phyloP scores from a whole-genome alignment of 2,329 filamentous ascomycete species.

The Fusarium illudens region DNA sequence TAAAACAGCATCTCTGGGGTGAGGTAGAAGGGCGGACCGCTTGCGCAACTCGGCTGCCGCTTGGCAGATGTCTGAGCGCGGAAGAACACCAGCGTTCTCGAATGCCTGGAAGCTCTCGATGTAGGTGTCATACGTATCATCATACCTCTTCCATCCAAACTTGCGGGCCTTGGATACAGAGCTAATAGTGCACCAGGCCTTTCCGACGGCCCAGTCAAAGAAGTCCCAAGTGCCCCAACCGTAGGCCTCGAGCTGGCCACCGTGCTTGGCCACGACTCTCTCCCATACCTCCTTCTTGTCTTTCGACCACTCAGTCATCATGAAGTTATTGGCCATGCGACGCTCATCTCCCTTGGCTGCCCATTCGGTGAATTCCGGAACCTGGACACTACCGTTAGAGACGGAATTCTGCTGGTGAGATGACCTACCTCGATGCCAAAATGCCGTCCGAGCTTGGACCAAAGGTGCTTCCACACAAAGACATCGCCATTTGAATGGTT shows the following conservation, averaged over 20 bases:
- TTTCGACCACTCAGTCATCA: slow-evolving; percentile 28
- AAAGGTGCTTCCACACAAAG: slow-evolving; percentile 9
- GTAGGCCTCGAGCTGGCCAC: slow-evolving; percentile 22
- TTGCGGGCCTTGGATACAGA: slow-evolving; percentile 26
- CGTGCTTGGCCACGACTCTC: slow-evolving; percentile 24
- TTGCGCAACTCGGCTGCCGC: background rate
- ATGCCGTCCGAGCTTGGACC: background rate
- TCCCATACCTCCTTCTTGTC: slow-evolving; percentile 29
- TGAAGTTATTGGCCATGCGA: slow-evolving; percentile 26
- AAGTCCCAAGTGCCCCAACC: slow-evolving; percentile 34
- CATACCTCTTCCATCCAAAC: slow-evolving; percentile 29
- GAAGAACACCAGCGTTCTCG: slow-evolving; percentile 29
- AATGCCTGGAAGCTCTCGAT: slow-evolving; percentile 28
- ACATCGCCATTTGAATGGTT: slow-evolving; percentile 6
- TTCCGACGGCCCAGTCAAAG: slow-evolving; percentile 32
- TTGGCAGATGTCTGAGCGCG: background rate
- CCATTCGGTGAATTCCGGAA: slow-evolving; percentile 21
- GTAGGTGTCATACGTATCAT: slow-evolving; percentile 28
- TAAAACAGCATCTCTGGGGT: slow-evolving; percentile 18
- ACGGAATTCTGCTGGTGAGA: background rate
- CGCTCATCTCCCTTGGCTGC: slow-evolving; percentile 20
- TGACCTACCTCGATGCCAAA: slow-evolving; percentile 15
- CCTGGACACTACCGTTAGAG: background rate
- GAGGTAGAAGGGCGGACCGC: background rate
- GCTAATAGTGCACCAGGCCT: slow-evolving; percentile 27